Conservation (phyloP, 768 basidiomycete genomes). For the Strobilomyces echinocephalus region DNA sequence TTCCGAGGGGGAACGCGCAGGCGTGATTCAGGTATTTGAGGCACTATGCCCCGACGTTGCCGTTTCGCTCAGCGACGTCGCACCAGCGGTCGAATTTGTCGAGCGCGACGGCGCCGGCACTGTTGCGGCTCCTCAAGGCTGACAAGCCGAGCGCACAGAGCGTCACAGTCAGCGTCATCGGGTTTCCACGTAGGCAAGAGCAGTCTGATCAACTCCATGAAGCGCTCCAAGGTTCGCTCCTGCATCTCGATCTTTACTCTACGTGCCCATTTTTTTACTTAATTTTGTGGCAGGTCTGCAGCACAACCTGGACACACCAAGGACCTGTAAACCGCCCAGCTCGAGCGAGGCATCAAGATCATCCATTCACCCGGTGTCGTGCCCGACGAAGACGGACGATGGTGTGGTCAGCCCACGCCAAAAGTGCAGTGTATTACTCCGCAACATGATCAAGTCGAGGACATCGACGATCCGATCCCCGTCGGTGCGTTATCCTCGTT, state of each 20-base stretch:
- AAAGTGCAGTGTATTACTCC: constrained; percentile 60
- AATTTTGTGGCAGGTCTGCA: constrained; percentile 65
- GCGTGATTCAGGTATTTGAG: constrained; percentile 89
- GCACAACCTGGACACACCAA: constrained; percentile 94
- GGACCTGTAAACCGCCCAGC: constrained; percentile 82
- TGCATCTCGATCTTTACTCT: neutral
- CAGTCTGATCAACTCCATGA: constrained; percentile 88
- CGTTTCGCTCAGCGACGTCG: constrained; percentile 93
- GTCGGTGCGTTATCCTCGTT: constrained; percentile 57
- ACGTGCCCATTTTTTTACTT: neutral
- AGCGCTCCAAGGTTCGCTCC: constrained; percentile 65
- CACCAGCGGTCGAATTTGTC: too few species aligned
- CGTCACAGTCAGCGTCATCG: constrained; percentile 89
- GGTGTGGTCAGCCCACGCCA: constrained; percentile 43
- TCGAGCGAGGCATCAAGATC: constrained; percentile 89
- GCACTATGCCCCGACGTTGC: constrained; percentile 87
- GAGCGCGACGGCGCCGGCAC: too few species aligned
- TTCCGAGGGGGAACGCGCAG: constrained; percentile 83
- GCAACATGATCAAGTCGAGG: constrained; percentile 88
- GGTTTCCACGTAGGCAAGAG: constrained; percentile 98
- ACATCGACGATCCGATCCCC: constrained; percentile 84
- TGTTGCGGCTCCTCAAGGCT: too few species aligned
- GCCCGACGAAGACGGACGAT: constrained; percentile 69
- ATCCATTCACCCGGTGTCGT: constrained; percentile 98
- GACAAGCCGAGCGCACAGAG: too few species aligned